These are phyloP conservation scores for Acacia concinna DNA, from an alignment of 331 rosid species.

Conservation along the genomic window DNA sequence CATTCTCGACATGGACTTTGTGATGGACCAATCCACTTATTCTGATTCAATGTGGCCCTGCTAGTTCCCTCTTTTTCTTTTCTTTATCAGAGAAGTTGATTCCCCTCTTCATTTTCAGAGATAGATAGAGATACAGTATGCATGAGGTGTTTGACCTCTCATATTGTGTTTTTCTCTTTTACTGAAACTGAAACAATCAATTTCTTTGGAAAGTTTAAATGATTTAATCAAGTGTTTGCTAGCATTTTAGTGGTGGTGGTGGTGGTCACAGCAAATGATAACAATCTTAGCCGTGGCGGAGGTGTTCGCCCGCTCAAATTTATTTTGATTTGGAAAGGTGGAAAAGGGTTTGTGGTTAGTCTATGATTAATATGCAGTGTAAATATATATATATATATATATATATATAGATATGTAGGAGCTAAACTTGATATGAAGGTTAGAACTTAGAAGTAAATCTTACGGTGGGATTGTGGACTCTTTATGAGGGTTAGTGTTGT, in stretches of 20 bases:
- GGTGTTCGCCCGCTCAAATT: slow-evolving; percentile 56
- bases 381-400: slow-evolving; percentile 15
- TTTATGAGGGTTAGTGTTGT: background rate
- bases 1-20: slow-evolving; percentile 59
- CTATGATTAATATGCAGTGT: slow-evolving; percentile 37
- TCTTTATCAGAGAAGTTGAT: background rate
- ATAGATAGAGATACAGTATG: background rate
- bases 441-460: background rate
- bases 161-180: background rate
- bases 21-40: slow-evolving; percentile 54
- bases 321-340: background rate
- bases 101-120: background rate
- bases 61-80: background rate
- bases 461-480: slow-evolving; percentile 11
- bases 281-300: slow-evolving; percentile 50
- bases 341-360: slow-evolving; percentile 20
- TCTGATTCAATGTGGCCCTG: slow-evolving; percentile 66
- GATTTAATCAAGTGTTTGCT: background rate
- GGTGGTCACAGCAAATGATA: slow-evolving; percentile 20
- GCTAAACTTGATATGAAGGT: background rate
- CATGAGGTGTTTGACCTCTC: background rate
- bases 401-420: background rate
- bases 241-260: slow-evolving; percentile 24
- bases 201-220: background rate
- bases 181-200: background rate